Evolutionary conservation across 768 basidiomycete genomes (phyloP), one percentile per base, ranked within the genome.

Genomic region (Mycena sanguinolenta): DNA sequence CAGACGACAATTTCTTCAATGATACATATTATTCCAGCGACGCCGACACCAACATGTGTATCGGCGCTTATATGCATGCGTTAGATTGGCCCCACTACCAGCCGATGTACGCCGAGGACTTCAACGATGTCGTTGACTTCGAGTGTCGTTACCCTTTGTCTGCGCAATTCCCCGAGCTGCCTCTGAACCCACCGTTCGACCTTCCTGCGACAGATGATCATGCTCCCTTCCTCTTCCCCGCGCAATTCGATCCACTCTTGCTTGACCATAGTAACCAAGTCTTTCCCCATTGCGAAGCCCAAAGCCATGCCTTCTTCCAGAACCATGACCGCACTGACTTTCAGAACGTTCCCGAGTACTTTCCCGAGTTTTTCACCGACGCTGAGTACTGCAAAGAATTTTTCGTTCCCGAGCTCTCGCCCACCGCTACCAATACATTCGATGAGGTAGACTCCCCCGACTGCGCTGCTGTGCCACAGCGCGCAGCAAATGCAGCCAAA

Each of bases 1-100:
- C 60, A 67, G 55, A 62, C 38, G 55, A 30, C 21, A 25, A 50
- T 58, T 28, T 65, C 57, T 65, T 58, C 61, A 54, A 63, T 66
- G 30, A 46, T n/a, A 46, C 49, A 50, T 71, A 71, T 63, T 49
- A 32, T 71, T 49, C 64, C 3, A 62, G 49, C 60, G 27, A 54
- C 32, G 34, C 59, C 52, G 53, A 12, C 38, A 12, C n/a, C 36
- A 4, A 10, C 38, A 12, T 38, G 12, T 46, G 30, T 44, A 49
- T 65, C 58, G 25, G 17, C 46, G 32, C 49, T 25, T 42, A 27
- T 38, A 2, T 36, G 62, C 58, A 34, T 34, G 32, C 50, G 38
- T 14, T 28, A 5, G n/a, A 68, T 28, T 66, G 34, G 69, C 58
- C 42, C 9, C 23, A 55, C 42, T 61, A 34, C 58, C 53, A 42